Percentiles rank a stretch among this genome's conserved stretches.
Evolutionary conservation across 257 asterid genomes (phyloP).

Genomic region (Solanum phureja): DNA sequence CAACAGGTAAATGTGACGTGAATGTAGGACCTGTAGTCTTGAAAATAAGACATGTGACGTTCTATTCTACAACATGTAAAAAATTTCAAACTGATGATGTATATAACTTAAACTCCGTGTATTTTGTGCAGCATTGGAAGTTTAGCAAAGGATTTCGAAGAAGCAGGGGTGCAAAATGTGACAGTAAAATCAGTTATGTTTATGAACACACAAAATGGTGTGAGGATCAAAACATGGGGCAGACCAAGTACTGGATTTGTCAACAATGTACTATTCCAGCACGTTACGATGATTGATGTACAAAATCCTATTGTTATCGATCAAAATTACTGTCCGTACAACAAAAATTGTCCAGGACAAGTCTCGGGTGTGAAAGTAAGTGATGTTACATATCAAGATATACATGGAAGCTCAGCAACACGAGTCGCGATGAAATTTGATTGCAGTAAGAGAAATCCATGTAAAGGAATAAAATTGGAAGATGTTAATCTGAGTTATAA

Average conservation of each 20-base stretch:
- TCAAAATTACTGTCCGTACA: background rate
- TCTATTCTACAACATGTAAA: background rate
- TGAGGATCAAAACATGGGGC: background rate
- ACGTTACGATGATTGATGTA: background rate
- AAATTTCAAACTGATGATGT: background rate
- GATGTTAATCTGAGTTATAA: background rate
- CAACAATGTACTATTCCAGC: background rate
- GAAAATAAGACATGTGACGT: background rate
- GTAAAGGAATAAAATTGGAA: background rate
- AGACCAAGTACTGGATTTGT: slow-evolving; percentile 1
- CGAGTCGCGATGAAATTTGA: background rate
- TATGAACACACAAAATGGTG: background rate
- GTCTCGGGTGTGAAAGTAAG: background rate
- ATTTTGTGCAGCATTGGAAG: background rate
- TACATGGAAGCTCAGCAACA: background rate
- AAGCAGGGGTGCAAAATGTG: slow-evolving; percentile 1
- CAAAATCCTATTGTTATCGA: background rate
- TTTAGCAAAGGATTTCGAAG: background rate
- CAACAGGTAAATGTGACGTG: background rate
- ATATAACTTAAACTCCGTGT: background rate
- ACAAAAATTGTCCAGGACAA: background rate
- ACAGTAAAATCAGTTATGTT: background rate
- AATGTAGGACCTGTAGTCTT: background rate
- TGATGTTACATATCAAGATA: background rate
- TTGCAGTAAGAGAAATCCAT: background rate